A percentile compares a stretch with the other conserved stretches of the same genome.
Evolutionary conservation across 2,329 filamentous ascomycete genomes (phyloP).

Genomic region (Aspergillus pseudoglaucus): DNA sequence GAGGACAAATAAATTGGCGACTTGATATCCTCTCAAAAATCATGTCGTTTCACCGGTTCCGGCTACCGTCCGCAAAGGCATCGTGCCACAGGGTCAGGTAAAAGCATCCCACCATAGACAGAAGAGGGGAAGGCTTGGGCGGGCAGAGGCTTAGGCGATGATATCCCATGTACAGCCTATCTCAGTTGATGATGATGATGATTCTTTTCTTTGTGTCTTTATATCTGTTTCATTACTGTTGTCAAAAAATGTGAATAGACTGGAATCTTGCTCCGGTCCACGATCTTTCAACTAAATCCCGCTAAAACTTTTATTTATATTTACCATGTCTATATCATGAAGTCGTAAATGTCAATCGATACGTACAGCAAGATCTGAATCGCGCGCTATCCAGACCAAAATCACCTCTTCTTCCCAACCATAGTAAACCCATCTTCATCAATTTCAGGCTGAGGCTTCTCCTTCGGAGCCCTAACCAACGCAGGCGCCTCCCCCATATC

Average conservation of each 20-base stretch:
- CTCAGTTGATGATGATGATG: constrained; percentile 30
- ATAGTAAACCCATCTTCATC: constrained; percentile 79
- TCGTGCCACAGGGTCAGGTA: not conserved
- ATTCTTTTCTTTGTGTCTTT: constrained; percentile 16
- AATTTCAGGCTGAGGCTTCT: constrained; percentile 63
- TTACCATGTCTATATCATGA: constrained; percentile 1
- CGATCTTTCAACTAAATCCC: not conserved
- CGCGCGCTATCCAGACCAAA: constrained; percentile 3
- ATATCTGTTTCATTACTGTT: constrained; percentile 12
- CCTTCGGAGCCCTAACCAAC: constrained; percentile 51
- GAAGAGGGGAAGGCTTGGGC: constrained; percentile 10
- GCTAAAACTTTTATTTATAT: not conserved
- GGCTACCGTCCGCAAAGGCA: not conserved
- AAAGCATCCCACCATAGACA: not conserved
- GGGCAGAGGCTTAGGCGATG: constrained; percentile 16
- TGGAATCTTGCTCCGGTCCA: not conserved
- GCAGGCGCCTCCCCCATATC: constrained; percentile 65
- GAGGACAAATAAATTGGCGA: constrained; percentile 16
- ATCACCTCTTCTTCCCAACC: constrained; percentile 59
- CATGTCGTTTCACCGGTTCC: constrained; percentile 3
- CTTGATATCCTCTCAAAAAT: not conserved
- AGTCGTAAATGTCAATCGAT: constrained; percentile 1
- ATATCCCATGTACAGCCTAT: constrained; percentile 17
- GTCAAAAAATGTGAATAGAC: constrained; percentile 15
- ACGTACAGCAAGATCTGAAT: not conserved